These are phyloP conservation scores for Dictyostelium brefeldianum DNA, from an alignment of 78 protist genomes.

Conservation along the genomic window DNA sequence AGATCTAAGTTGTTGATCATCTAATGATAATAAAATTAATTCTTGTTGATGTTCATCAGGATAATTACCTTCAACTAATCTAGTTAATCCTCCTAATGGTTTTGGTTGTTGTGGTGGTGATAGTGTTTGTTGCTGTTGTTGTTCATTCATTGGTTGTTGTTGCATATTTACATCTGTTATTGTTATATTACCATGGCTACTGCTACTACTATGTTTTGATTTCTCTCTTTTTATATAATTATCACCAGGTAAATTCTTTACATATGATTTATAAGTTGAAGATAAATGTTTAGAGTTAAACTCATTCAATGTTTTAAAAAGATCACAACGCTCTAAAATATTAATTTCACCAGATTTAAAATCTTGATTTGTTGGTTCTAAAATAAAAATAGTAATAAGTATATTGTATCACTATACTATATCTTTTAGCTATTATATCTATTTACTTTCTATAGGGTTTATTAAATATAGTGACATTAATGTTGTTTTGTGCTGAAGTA, in stretches of 20 bases:
- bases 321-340: slow-evolving; percentile 35
- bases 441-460: slow-evolving; percentile 6
- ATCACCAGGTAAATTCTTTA: slow-evolving; percentile 77
- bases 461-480: slow-evolving; percentile 11
- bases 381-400: not conserved
- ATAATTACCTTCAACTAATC: slow-evolving; percentile 33
- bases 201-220: not conserved
- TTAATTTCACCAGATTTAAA: slow-evolving; percentile 42
- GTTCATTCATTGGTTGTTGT: slow-evolving; percentile 26
- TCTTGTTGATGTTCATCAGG: slow-evolving; percentile 56
- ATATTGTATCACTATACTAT: not conserved
- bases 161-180: not conserved
- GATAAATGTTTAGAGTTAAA: slow-evolving; percentile 70
- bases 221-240: slow-evolving; percentile 80
- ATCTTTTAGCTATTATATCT: no score
- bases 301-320: slow-evolving; percentile 47
- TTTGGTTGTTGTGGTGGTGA: slow-evolving; percentile 3
- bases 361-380: not conserved
- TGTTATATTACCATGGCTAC: not conserved
- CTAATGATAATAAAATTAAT: slow-evolving; percentile 39
- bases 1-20: slow-evolving; percentile 35
- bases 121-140: not conserved
- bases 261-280: slow-evolving; percentile 78
- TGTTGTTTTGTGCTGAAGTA: no score
- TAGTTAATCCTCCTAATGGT: slow-evolving; percentile 29